Evolutionary conservation across 2,329 filamentous ascomycete genomes (phyloP), one percentile per base, ranked within the genome.

Genomic region (Raffaelea arxii): DNA sequence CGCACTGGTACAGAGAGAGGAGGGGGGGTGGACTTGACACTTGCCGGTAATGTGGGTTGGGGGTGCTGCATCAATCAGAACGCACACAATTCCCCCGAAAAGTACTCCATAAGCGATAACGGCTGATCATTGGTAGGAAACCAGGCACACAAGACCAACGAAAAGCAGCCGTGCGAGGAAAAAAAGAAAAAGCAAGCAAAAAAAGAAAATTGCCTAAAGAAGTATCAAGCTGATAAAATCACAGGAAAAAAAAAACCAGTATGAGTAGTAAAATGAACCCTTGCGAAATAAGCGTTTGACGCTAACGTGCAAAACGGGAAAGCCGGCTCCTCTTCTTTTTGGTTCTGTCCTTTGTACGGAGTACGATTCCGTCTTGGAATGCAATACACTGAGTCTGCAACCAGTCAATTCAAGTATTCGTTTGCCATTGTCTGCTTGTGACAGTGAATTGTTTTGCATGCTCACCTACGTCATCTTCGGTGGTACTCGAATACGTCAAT

Each of bases 281-380:
- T 12, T 30, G 38, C 16, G 21, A 47, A 47, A 41, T 44, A 39
- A 44, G 14, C 19, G 46, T 44, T 45, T 42, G 30, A 25, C 43
- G 43, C 47, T 46, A 49, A 32, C 16, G 22, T 40, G 19, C 47
- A 46, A 22, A 43, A 42, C 47, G 47, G 47, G 40, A 49, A 46
- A 32, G 35, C 43, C 43, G 43, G 47, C 40, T 45, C 16, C 16
- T 36, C 19, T n/a, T n/a, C n/a, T n/a, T n/a, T n/a, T n/a, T n/a
- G n/a, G n/a, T n/a, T n/a, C n/a, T n/a, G n/a, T n/a, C n/a, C n/a
- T n/a, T n/a, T n/a, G n/a, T n/a, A n/a, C n/a, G n/a, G n/a, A n/a
- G n/a, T n/a, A n/a, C n/a, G n/a, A n/a, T n/a, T n/a, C n/a, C n/a
- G n/a, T n/a, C n/a, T n/a, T n/a, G n/a, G n/a, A n/a, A n/a, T n/a